Percentiles rank a stretch among this genome's conserved stretches.
Conservation (phyloP, 805 yeast genomes). For the Helenozyma baotianmanensis region DNA sequence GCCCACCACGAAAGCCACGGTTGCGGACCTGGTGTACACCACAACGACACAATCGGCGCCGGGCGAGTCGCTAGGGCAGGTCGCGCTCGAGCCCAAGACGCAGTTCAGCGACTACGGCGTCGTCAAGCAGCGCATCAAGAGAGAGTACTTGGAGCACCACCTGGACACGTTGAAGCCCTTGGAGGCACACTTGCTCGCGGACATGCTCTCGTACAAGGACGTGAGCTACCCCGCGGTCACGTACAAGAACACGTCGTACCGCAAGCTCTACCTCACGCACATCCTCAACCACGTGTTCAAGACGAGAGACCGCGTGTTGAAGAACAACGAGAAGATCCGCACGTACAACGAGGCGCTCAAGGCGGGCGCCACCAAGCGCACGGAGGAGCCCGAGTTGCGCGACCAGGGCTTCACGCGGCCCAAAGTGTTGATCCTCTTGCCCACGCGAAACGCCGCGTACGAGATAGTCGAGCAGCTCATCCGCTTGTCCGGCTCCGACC, state of each 20-base stretch:
- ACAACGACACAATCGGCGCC: constrained; percentile 33
- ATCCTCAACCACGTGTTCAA: constrained; percentile 77
- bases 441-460: constrained; percentile 77
- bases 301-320: constrained; percentile 80
- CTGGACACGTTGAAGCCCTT: constrained; percentile 19
- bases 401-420: constrained; percentile 98
- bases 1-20: constrained; percentile 18
- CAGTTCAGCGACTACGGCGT: constrained; percentile 10
- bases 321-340: constrained; percentile 60
- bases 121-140: constrained; percentile 26
- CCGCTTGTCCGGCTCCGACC: constrained; percentile 59
- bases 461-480: constrained; percentile 62
- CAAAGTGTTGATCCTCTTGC: constrained; percentile 74
- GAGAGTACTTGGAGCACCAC: constrained; percentile 16
- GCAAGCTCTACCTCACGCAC: constrained; percentile 65
- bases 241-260: constrained; percentile 49
- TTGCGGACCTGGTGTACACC: constrained; percentile 21
- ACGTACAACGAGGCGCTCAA: constrained; percentile 37
- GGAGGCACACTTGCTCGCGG: constrained; percentile 53
- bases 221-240: constrained; percentile 54
- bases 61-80: constrained; percentile 16
- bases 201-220: constrained; percentile 72
- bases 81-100: constrained; percentile 9
- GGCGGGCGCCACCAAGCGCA: constrained; percentile 32
- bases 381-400: constrained; percentile 56